Base-by-base conservation (phyloP, 2,329 filamentous ascomycete species). In the Zopfia rhizophila region DNA sequence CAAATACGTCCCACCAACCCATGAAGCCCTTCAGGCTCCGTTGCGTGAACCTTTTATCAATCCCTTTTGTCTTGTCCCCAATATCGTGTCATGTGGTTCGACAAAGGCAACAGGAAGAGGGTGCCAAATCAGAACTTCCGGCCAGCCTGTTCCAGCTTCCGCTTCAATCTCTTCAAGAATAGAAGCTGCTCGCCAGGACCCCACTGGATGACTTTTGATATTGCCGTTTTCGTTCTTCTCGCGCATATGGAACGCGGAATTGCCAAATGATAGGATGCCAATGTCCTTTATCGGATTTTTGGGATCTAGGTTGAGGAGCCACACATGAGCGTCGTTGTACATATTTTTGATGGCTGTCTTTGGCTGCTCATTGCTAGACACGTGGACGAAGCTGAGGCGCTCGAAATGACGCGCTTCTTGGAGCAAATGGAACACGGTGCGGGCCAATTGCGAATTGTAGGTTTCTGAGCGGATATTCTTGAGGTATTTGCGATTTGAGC, bases 331-430 rank as follows among this genome's bases (percentile, higher is more conserved):
- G 23, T 73, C 69, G 25, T 56, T 55, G 58, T 60, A 65, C 56
- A 75, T 67, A 6, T 47, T 32, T 45, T 66, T 68, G 25, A 68
- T 67, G 2, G 68, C 64, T 38, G 68, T 72, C 17, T 40, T 47
- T 0, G 68, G 62, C 14, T 31, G 28, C 42, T 55, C 35, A 19
- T 66, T 65, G 24, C 40, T 53, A 12, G 41, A 44, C 1, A 55
- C 38, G 27, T 54, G 53, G 4, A 38, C 33, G 47, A 75, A 61
- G 45, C 49, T 50, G 28, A 75, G 25, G 16, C 40, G 43, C 10
- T 49, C 12, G 2, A 74, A 46, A 32, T 66, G 56, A 17, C 46
- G 53, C 19, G 60, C 60, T 13, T 69, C 62, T 11, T 60, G 43
- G 10, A 75, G 66, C 22, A 65, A 51, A 46, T 63, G 51, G 41